Base-by-base conservation (phyloP, 495 filamentous ascomycete genomes). In the Talaromyces nanjingensis region DNA sequence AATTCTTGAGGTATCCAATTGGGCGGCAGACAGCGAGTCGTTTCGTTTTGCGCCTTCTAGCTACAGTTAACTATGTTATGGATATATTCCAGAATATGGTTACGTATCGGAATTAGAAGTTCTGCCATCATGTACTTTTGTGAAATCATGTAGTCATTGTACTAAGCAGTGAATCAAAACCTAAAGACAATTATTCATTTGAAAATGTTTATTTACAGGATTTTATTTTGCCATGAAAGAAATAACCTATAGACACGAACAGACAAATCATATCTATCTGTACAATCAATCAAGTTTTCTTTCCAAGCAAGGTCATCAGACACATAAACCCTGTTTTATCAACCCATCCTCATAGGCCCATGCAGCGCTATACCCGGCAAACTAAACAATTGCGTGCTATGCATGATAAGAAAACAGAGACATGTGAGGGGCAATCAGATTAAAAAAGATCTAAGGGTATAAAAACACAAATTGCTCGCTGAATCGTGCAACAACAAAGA, bases 361-460 rank as follows among this genome's bases (percentile, higher is more conserved):
- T 56, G 54, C 54, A 31, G 20, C 24, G 24, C 54, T 56, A 56
- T 56, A 25, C 20, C 45, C 45, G 14, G 29, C 54, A 31, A 55
- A 55, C 20, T 24, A 24, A 29, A 14, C 49, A 53, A 55, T 27
- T 24, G 52, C 24, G 24, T 56, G 54, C 54, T 56, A 55, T 25
- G 20, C 52, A 55, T 55, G 52, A 55, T 55, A 55, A 55, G 52
- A 55, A 55, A 29, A 55, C 18, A 27, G 18, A 18, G 20, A 18
- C 18, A 54, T 18, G 18, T 55, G 52, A 25, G 18, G 52, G 7
- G 54, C 22, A 37, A 59, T 14, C 12, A 20, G 34, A 22, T 2
- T 25, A 42, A 34, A 27, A 60, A 27, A 27, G n/a, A 60, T 42
- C 33, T 60, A 24, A 60, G 59, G 59, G 59, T 60, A 60, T 60